Percentiles rank a stretch among this genome's conserved stretches.
phyloP scores from a whole-genome alignment of 371 early-diverging fungal species.

The Mortierella sp. region DNA sequence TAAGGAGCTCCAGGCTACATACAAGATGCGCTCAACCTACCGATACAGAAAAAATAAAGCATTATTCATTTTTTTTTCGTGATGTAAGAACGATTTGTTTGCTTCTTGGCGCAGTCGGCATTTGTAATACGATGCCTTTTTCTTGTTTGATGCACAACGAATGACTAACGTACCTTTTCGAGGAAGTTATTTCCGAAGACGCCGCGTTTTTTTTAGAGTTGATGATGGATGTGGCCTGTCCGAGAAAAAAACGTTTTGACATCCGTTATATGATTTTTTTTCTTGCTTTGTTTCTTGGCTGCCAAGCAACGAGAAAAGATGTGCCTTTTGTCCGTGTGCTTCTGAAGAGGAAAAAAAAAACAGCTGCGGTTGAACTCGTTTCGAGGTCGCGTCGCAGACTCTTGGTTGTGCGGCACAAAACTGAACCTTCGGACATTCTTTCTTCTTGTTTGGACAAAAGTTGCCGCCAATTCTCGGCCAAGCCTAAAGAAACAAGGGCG shows the following conservation, averaged over 20 bases:
- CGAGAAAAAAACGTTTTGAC: not conserved
- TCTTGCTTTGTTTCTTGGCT: not conserved
- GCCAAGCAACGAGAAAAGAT: not conserved
- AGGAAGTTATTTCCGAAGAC: not conserved
- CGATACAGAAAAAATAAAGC: not conserved
- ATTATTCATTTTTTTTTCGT: not conserved
- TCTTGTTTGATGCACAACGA: not conserved
- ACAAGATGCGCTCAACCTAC: not conserved
- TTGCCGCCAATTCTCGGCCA: conserved; percentile 1
- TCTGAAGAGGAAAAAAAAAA: not conserved
- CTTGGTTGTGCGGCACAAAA: not conserved
- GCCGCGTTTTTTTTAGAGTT: not conserved
- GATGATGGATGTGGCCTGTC: no score
- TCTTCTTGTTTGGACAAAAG: not conserved
- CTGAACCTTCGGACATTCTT: no score
- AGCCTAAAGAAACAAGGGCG: not conserved
- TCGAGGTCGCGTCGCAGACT: not conserved
- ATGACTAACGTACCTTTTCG: no score
- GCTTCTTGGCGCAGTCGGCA: not conserved
- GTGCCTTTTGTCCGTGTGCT: not conserved
- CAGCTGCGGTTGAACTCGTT: not conserved
- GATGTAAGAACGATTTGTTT: not conserved
- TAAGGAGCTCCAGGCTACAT: not conserved
- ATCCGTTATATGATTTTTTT: not conserved
- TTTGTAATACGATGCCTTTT: not conserved